A percentile compares a stretch with the other conserved stretches of the same genome.
Conservation (phyloP, 2,329 filamentous ascomycete species). For the Alternaria triticimaculans region DNA sequence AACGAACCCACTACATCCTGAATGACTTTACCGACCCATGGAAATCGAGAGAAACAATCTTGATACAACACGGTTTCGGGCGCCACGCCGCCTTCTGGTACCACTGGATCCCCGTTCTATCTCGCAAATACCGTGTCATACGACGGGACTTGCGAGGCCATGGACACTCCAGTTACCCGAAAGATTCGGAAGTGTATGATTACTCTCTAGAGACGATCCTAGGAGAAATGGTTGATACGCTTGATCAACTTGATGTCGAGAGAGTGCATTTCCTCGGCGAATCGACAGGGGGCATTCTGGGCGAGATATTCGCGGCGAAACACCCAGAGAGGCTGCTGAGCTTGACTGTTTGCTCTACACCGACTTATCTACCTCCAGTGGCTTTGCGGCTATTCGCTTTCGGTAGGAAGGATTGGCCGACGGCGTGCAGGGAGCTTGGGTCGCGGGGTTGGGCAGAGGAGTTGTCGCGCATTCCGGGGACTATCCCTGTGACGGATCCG, state of each 20-base stretch:
- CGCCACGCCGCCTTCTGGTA: slow-evolving; percentile 46
- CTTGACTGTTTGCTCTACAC: slow-evolving; percentile 43
- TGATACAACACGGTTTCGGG: slow-evolving; percentile 49
- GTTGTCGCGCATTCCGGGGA: slow-evolving; percentile 37
- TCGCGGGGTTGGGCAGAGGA: slow-evolving; percentile 43
- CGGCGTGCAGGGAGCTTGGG: slow-evolving; percentile 39
- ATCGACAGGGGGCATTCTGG: slow-evolving; percentile 44
- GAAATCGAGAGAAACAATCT: slow-evolving; percentile 42
- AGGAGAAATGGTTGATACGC: slow-evolving; percentile 42
- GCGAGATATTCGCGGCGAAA: slow-evolving; percentile 42
- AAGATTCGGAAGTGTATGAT: slow-evolving; percentile 14
- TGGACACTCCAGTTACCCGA: slow-evolving; percentile 36
- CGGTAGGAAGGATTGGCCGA: slow-evolving; percentile 33
- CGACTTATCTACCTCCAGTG: slow-evolving; percentile 34
- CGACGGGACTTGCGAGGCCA: slow-evolving; percentile 46
- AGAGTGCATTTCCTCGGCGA: slow-evolving; percentile 48
- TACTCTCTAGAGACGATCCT: slow-evolving; percentile 39
- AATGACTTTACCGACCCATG: slow-evolving; percentile 40
- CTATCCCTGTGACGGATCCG: slow-evolving; percentile 35
- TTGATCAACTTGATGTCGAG: slow-evolving; percentile 40
- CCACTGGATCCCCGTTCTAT: slow-evolving; percentile 46
- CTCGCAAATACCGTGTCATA: slow-evolving; percentile 41
- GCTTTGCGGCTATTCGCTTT: slow-evolving; percentile 44
- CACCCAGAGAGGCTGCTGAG: slow-evolving; percentile 38
- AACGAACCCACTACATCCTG: slow-evolving; percentile 40